Base-by-base conservation (phyloP, 176 grass and related monocot species). In the Lolium multiflorum region DNA sequence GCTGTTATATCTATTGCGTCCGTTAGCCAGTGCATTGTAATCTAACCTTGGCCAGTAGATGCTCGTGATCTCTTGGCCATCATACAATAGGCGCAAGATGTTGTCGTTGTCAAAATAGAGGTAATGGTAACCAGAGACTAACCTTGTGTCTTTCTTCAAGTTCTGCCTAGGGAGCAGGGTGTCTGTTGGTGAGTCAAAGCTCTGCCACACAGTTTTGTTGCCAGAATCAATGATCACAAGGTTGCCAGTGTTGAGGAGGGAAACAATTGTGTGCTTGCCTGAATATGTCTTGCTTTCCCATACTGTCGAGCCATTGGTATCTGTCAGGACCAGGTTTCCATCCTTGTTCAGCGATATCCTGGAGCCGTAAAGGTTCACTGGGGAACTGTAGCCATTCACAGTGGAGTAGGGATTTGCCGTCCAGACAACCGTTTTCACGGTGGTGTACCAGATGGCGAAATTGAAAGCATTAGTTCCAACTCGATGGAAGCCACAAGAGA, bases 101-200 rank as follows among this genome's bases (percentile, higher is more conserved):
- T 92, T 95, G 72, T 95, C 93, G 74, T 88, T 95, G 48, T 92
- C 93, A 18, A 92, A 95, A 72, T 88, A 92, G 50, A 90, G 84
- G 25, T 69, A 81, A 84, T 90, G 91, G 35, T 94, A 90, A 56
- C 63, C 82, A 56, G 60, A 86, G 56, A 84, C 90, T 86, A 92
- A 89, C 82, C 84, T 92, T 58, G 28, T 89, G 80, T 85, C 70
- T 86, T 89, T 92, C 54, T 75, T 89, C 47, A 92, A 80, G 2
- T 82, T 82, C 69, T 92, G 90, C 65, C 79, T 71, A 2, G 90
- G 86, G 55, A 92, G 90, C 86, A 92, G 65, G 83, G 90, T 89
- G n/a, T 89, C 86, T 25, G 78, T 89, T 59, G 90, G 90, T 55
- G 72, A 92, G 78, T 86, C 39, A 79, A 91, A 91, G 90, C 86